Percentiles rank a stretch among this genome's conserved stretches.
Evolutionary conservation across 1,139 yeast species (phyloP).

Genomic region (Geotrichum siamense): DNA sequence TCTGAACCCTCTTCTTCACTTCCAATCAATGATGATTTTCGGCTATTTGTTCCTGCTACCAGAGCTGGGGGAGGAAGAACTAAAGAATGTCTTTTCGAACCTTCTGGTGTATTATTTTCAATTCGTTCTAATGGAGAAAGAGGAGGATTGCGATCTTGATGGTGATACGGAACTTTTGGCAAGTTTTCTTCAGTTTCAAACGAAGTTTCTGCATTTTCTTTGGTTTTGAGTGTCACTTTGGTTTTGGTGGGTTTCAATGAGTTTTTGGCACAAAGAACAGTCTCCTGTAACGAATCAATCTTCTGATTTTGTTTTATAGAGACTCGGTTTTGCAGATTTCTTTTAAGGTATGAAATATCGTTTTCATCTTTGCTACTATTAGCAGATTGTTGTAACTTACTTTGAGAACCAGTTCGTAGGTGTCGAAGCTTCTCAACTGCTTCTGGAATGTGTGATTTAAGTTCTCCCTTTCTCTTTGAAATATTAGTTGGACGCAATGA

Average conservation of each 20-base stretch:
- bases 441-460: conserved; percentile 20
- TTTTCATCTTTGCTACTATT: conserved; percentile 19
- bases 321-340: conserved; percentile 21
- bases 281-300: conserved; percentile 23
- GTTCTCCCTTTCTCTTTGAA: conserved; percentile 4
- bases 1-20: neutral
- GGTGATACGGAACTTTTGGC: neutral
- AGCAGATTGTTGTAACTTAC: conserved; percentile 19
- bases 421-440: conserved; percentile 21
- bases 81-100: neutral
- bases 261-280: conserved; percentile 22
- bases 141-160: neutral
- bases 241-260: conserved; percentile 14
- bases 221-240: neutral
- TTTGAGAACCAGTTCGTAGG: conserved; percentile 21
- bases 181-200: neutral
- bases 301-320: conserved; percentile 25
- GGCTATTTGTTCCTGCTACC: neutral
- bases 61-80: too few species aligned
- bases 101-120: neutral
- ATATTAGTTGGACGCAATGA: conserved; percentile 10
- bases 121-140: neutral
- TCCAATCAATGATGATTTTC: neutral
- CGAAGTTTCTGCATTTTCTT: neutral
- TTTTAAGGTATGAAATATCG: conserved; percentile 21